These are phyloP conservation scores for Pyrus hybrid DNA, from an alignment of 331 rosid species.

Conservation along the genomic window DNA sequence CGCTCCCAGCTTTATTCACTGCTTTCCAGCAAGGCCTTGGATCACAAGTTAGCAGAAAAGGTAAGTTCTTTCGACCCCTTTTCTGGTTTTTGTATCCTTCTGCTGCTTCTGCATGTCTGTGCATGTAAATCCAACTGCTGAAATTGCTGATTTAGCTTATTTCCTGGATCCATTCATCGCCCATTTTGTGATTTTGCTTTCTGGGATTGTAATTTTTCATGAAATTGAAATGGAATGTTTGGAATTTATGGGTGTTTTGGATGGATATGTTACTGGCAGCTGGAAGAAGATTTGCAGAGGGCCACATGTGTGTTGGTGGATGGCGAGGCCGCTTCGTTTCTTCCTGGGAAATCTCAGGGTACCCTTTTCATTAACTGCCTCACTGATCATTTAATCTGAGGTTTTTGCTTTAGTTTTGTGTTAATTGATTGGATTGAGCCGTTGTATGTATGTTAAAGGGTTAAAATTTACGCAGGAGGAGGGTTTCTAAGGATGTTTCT, in stretches of 20 bases:
- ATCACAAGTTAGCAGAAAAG: slow-evolving; percentile 52
- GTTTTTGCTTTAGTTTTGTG: background rate
- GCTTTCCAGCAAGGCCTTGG: slow-evolving; percentile 36
- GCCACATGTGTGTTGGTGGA: slow-evolving; percentile 71
- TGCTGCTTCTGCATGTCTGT: background rate
- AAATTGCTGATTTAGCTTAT: background rate
- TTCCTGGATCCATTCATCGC: background rate
- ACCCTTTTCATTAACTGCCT: slow-evolving; percentile 12
- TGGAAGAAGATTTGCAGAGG: slow-evolving; percentile 82
- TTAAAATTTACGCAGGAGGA: slow-evolving; percentile 27
- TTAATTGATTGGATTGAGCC: background rate
- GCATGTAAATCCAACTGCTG: background rate
- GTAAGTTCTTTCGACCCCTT: slow-evolving; percentile 7
- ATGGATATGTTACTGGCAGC: slow-evolving; percentile 21
- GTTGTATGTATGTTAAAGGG: background rate
- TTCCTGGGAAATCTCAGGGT: slow-evolving; percentile 60
- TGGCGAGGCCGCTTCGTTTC: slow-evolving; percentile 77
- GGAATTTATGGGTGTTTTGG: background rate
- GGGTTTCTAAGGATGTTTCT: slow-evolving; percentile 82
- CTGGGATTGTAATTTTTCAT: background rate
- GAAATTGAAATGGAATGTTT: background rate
- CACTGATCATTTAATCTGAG: background rate
- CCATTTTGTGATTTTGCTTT: background rate
- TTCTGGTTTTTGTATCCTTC: background rate
- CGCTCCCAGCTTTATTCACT: slow-evolving; percentile 53